Conservation (phyloP, 225 moss, liverwort and hornwort genomes). For the Pseudoscleropodium purum region DNA sequence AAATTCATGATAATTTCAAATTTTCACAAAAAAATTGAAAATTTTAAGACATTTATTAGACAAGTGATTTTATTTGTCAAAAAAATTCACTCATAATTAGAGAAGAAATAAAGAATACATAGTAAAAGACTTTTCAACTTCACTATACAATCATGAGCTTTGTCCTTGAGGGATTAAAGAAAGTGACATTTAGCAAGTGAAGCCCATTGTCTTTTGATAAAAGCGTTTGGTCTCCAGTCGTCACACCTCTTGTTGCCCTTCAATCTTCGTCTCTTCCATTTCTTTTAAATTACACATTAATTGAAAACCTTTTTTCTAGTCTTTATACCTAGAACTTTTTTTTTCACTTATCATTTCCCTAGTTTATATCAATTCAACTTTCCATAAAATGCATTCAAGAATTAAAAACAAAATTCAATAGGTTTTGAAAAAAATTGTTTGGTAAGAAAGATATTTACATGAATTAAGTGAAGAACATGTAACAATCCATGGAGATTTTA, state of each 20-base stretch:
- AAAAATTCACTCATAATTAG: neutral
- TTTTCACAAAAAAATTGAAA: neutral
- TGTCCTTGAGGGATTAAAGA: neutral
- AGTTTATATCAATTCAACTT: neutral
- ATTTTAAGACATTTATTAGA: neutral
- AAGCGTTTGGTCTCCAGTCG: conserved; percentile 3
- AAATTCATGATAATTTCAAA: neutral
- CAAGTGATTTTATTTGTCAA: neutral
- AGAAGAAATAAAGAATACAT: too few relatives aligned
- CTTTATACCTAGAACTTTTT: neutral
- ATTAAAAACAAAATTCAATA: neutral
- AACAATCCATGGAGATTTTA: fast-evolving
- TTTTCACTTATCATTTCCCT: neutral
- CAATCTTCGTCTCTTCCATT: neutral
- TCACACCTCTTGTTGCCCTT: neutral
- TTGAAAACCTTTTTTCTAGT: neutral
- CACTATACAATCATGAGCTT: fast-evolving
- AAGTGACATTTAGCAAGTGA: neutral
- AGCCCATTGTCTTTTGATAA: neutral
- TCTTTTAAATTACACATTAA: neutral
- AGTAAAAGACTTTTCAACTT: fast-evolving
- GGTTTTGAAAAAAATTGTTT: neutral
- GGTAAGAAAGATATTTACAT: neutral
- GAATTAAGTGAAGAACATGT: neutral
- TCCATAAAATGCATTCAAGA: too few relatives aligned